Evolutionary conservation across 2,329 filamentous ascomycete genomes (phyloP), one percentile per base, ranked within the genome.

Genomic region (Beauveria sp.): DNA sequence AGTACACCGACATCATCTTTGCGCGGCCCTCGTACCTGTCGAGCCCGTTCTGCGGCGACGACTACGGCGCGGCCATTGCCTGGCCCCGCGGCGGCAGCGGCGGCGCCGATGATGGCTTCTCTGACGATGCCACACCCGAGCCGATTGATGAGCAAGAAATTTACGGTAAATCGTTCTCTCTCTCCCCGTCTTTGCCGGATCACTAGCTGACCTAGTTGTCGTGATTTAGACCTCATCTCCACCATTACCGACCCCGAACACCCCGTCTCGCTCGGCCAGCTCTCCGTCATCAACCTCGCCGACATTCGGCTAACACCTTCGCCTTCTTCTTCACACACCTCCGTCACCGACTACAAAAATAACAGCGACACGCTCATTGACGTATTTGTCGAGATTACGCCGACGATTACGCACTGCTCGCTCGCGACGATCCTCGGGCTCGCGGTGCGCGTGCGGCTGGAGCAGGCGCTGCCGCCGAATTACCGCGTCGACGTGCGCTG

Each of bases 71-170:
- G 71, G 72, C 64, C 58, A 62, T 61, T 38, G 61, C 57, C 48
- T 49, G 18, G 31, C 55, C 63, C 66, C 76, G 74, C 70, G 69
- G 70, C 52, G 71, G 69, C 45, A 68, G 67, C 56, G 69, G 72
- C 22, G 73, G 77, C 53, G 78, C 74, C 55, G 77, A 84, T 56
- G 84, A 72, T 20, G 73, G 76, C 51, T 77, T 74, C 56, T 77
- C 84, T 56, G 84, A 86, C 62, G 84, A 88, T 63, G 81, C 85
- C 54, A 78, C 80, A 1, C 80, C 87, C 42, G 93, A 98, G 68
- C 89, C 90, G 62, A 96, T 99, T 67, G 95, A 99, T 72, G 91
- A 96, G 74, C 95, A 97, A 74, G 95, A 99, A 76, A 93, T 99
- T 48, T 99, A 93, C 31, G 55, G 55, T 58, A 58, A 8, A n/a